Evolutionary conservation across 2,329 filamentous ascomycete species (phyloP).

Genomic region (Ilyonectria mors-panacis): DNA sequence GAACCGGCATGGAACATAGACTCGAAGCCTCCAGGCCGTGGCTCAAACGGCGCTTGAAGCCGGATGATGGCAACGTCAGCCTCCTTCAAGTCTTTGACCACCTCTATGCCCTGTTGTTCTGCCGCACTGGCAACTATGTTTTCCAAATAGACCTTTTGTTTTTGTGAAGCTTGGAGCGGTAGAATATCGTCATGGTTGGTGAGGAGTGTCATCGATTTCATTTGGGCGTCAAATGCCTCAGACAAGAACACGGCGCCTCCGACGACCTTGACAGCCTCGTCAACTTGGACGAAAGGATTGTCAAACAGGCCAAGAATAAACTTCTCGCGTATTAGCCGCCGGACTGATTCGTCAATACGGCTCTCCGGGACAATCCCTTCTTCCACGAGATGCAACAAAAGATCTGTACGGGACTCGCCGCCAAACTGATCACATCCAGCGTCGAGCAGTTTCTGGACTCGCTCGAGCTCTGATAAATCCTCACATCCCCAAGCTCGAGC

Average conservation of each 20-base stretch:
- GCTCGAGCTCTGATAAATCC: constrained; percentile 58
- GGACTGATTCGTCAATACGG: constrained; percentile 62
- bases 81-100: constrained; percentile 55
- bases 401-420: constrained; percentile 63
- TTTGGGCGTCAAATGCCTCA: constrained; percentile 33
- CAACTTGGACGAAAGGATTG: constrained; percentile 62
- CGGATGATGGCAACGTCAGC: constrained; percentile 60
- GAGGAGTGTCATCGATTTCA: constrained; percentile 41
- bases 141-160: constrained; percentile 45
- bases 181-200: constrained; percentile 44
- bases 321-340: constrained; percentile 64
- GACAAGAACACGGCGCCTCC: constrained; percentile 2
- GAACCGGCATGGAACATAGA: constrained; percentile 57
- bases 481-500: constrained; percentile 67
- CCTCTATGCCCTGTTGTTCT: constrained; percentile 46
- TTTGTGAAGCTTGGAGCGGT: constrained; percentile 33
- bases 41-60: constrained; percentile 56
- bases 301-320: constrained; percentile 68
- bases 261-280: constrained; percentile 9
- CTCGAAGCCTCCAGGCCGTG: constrained; percentile 56
- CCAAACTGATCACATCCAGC: constrained; percentile 69
- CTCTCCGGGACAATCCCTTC: constrained; percentile 58
- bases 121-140: constrained; percentile 35
- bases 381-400: constrained; percentile 60
- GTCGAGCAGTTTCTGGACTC: constrained; percentile 60